Conservation (phyloP, 805 yeast genomes). For the Maudiozyma bulderi region DNA sequence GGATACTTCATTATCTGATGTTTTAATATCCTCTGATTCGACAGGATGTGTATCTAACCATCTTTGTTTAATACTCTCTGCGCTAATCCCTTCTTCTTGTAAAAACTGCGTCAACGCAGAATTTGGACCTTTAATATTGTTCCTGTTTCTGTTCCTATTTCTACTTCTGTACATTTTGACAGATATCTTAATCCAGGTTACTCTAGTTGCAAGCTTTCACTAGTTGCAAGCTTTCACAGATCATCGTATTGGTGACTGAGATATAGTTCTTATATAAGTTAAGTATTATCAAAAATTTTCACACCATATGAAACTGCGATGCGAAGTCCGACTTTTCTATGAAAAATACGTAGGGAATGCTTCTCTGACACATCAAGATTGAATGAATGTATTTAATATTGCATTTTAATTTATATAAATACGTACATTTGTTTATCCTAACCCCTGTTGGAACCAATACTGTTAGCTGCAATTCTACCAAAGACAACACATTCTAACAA, state of each 20-base stretch:
- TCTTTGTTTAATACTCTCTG: slow-evolving; percentile 58
- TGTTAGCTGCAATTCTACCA: slow-evolving; percentile 42
- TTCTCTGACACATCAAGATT: too few relatives aligned
- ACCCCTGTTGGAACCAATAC: slow-evolving; percentile 11
- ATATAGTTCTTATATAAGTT: too few relatives aligned
- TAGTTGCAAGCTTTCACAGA: not conserved
- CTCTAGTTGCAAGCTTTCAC: not conserved
- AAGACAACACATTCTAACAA: slow-evolving; percentile 53
- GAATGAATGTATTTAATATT: too few relatives aligned
- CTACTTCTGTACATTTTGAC: slow-evolving; percentile 21
- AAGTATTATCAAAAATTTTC: too few relatives aligned
- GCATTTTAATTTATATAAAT: too few relatives aligned
- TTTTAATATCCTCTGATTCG: slow-evolving; percentile 15
- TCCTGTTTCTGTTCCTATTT: slow-evolving; percentile 10
- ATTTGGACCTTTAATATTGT: slow-evolving; percentile 46
- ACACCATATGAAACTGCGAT: too few relatives aligned
- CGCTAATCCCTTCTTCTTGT: slow-evolving; percentile 79
- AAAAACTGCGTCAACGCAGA: slow-evolving; percentile 86
- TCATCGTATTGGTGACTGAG: too few relatives aligned
- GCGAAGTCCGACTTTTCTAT: too few relatives aligned
- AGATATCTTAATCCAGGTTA: not conserved
- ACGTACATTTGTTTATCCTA: not conserved
- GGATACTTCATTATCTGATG: slow-evolving; percentile 2
- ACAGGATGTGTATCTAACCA: slow-evolving; percentile 28
- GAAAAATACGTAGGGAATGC: too few relatives aligned